These are phyloP conservation scores for Graphilbum sp. DNA, from an alignment of 2,329 filamentous ascomycete species.

Conservation along the genomic window DNA sequence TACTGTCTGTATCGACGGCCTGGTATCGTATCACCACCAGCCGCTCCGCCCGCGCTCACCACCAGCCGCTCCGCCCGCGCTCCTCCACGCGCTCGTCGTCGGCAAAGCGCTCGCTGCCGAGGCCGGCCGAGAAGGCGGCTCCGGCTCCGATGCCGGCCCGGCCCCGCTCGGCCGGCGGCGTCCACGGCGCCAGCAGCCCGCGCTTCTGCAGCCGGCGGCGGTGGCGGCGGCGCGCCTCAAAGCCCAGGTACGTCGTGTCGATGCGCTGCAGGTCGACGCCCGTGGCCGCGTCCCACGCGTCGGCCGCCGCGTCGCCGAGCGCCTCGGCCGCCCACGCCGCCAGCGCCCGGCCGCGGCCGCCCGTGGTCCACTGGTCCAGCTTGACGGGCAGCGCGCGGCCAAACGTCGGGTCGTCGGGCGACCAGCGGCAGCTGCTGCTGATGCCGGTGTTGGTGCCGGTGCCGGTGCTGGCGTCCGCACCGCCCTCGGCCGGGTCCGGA, in stretches of 20 bases:
- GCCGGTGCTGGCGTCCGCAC: no score
- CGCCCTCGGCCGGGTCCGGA: slow-evolving; percentile 12
- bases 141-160: no score
- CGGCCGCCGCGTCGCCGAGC: slow-evolving; percentile 28
- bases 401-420: slow-evolving; percentile 40
- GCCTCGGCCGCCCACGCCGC: slow-evolving; percentile 24
- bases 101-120: no score
- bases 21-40: no score
- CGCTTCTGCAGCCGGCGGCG: slow-evolving; percentile 33
- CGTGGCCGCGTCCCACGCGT: slow-evolving; percentile 27
- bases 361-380: slow-evolving; percentile 43
- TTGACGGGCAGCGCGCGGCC: slow-evolving; percentile 45
- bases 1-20: no score
- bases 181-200: slow-evolving; percentile 22
- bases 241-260: slow-evolving; percentile 26
- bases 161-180: slow-evolving; percentile 23
- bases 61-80: no score
- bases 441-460: no score
- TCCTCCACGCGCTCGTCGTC: no score
- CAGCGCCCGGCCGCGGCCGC: slow-evolving; percentile 28
- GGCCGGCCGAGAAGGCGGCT: no score
- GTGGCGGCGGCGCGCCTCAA: slow-evolving; percentile 30
- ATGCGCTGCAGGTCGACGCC: slow-evolving; percentile 27
- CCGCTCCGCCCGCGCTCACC: no score
- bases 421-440: slow-evolving; percentile 42